Evolutionary conservation across 805 yeast species (phyloP), one percentile per base, ranked within the genome.

Genomic region (Yamadazyma paraphyllophila): DNA sequence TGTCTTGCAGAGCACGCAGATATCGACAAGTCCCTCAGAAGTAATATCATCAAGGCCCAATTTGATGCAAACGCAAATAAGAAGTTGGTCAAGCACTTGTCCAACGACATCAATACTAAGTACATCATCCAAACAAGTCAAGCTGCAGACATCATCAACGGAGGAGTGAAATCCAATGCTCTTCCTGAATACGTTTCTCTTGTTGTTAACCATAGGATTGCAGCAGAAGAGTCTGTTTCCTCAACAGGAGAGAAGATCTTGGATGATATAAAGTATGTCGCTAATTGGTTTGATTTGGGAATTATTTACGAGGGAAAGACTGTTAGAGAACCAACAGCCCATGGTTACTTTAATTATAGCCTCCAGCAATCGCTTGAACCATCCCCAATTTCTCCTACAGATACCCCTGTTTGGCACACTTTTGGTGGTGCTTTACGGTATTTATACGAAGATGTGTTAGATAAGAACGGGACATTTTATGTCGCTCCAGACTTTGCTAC

Each of bases 81-180:
- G 30, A 54, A 61, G 27, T 69, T 75, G 5, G 59, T 70, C 36
- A 58, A 66, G 5, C 65, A 61, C 45, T 59, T 76, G 37, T 50
- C 58, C 12, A 15, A 51, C 11, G 63, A 63, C 31, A 47, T 54
- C 11, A 43, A 34, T 7, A 55, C 62, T 13, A 71, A 69, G 44
- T 74, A 61, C 47, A 59, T 69, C 7, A 65, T 77, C 40, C 66
- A 67, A 27, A 75, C 80, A 1, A 71, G 79, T 4, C 80, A 75
- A 52, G 79, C 80, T 2, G 61, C 66, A 14, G 81, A 77, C 55
- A 62, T 76, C 4, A 62, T 77, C 32, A 32, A 50, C 7, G 81
- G 81, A 9, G 82, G 81, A 1, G 69, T 63, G n/a, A 77, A 77
- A 53, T 57, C 73, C 1, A 77, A 77, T 51, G 78, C 80, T 1